Conservation (phyloP, 2,329 filamentous ascomycete genomes). For the Juglanconis oblonga region DNA sequence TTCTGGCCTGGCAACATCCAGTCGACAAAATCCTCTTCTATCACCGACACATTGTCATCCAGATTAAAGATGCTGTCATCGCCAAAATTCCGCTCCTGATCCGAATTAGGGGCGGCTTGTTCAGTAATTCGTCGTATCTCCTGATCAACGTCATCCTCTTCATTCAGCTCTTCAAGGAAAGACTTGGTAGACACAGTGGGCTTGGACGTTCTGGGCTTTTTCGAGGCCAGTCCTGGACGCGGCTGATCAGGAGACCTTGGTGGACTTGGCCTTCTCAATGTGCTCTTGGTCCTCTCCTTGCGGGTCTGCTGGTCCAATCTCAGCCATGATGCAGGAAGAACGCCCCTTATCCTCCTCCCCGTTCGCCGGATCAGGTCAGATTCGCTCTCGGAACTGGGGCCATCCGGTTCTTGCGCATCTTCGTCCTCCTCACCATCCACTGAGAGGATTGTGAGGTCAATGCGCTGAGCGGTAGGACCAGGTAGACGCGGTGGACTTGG, state of each 20-base stretch:
- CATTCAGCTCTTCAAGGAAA: slow-evolving; percentile 7
- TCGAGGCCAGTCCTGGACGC: slow-evolving; percentile 33
- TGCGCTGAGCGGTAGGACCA: not conserved
- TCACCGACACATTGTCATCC: slow-evolving; percentile 28
- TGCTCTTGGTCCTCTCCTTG: slow-evolving; percentile 28
- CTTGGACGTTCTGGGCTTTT: not conserved
- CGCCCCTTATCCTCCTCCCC: slow-evolving; percentile 52
- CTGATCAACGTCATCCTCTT: slow-evolving; percentile 8
- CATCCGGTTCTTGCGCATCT: slow-evolving; percentile 22
- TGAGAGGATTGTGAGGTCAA: slow-evolving; percentile 6
- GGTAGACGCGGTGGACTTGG: not conserved
- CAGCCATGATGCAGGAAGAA: slow-evolving; percentile 66
- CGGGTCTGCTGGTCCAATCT: slow-evolving; percentile 52
- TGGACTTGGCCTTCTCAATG: slow-evolving; percentile 28
- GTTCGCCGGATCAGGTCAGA: slow-evolving; percentile 37
- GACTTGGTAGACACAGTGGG: not conserved
- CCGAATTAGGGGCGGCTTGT: not conserved
- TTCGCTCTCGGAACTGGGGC: slow-evolving; percentile 35
- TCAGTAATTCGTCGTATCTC: not conserved
- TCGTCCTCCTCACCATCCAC: slow-evolving; percentile 15
- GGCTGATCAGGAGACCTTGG: slow-evolving; percentile 36
- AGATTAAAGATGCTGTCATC: slow-evolving; percentile 10
- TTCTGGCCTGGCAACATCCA: slow-evolving; percentile 45
- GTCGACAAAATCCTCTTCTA: slow-evolving; percentile 53
- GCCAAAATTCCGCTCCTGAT: not conserved